Conservation (phyloP, 352 stramenopile species). For the Phytophthora fragariaefolia region DNA sequence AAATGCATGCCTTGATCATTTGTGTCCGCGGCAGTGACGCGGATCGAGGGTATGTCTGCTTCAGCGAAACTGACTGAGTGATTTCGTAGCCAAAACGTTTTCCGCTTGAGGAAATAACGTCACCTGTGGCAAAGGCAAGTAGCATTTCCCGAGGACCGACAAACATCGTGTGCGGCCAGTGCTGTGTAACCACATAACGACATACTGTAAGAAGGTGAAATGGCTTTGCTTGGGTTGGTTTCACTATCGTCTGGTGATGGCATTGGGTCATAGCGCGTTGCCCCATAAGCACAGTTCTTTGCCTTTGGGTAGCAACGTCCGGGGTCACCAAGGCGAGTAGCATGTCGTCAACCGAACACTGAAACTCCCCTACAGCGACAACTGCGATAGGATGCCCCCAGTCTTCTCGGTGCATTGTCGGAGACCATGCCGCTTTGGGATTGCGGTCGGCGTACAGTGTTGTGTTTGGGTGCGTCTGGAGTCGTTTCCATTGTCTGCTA, state of each 20-base stretch:
- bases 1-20: constrained; percentile 25
- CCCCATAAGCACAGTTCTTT: constrained; percentile 20
- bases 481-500: constrained; percentile 30
- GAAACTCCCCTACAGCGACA: constrained; percentile 20
- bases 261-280: constrained; percentile 18
- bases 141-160: constrained; percentile 29
- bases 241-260: constrained; percentile 16
- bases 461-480: constrained; percentile 21
- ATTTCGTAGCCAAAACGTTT: constrained; percentile 32
- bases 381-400: constrained; percentile 27
- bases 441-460: constrained; percentile 31
- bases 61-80: constrained; percentile 24
- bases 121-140: constrained; percentile 12
- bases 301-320: constrained; percentile 16
- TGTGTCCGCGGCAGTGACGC: constrained; percentile 17
- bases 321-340: constrained; percentile 21
- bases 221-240: constrained; percentile 5
- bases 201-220: constrained; percentile 22
- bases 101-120: constrained; percentile 15
- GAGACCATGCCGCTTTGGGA: constrained; percentile 26
- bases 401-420: constrained; percentile 18
- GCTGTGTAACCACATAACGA: constrained; percentile 19
- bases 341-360: constrained; percentile 28
- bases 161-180: constrained; percentile 31
- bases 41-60: constrained; percentile 1